Percentiles rank a stretch among this genome's conserved stretches.
Conservation (phyloP, 1,284 basidiomycete species). For the Ceratobasidium sp. region DNA sequence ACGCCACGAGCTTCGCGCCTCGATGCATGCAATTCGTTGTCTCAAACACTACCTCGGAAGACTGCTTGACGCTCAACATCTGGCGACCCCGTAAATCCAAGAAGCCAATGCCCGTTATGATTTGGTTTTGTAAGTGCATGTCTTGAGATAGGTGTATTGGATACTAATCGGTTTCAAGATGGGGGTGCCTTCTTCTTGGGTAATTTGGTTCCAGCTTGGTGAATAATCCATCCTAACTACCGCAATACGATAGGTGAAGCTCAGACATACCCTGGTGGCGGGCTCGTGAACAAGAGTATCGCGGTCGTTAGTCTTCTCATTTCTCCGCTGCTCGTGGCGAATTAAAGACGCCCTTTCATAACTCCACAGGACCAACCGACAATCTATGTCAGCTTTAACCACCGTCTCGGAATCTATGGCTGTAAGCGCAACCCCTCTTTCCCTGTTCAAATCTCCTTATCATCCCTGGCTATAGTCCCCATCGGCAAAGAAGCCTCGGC, state of each 20-base stretch:
- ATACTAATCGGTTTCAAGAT: neutral
- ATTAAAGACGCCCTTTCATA: too few species aligned
- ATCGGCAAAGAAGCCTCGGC: too few species aligned
- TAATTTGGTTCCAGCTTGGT: neutral
- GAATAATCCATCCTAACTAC: too few species aligned
- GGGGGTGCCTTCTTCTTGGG: neutral
- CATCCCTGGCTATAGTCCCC: neutral
- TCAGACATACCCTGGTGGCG: neutral
- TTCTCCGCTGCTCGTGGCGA: too few species aligned
- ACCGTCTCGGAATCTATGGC: neutral
- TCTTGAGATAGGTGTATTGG: neutral
- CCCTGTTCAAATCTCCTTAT: too few species aligned
- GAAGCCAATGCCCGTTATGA: constrained; percentile 19
- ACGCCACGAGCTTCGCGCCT: neutral
- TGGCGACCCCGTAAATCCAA: neutral
- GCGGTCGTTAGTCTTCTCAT: neutral
- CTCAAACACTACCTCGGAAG: neutral
- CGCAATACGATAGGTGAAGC: neutral
- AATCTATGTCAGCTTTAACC: neutral
- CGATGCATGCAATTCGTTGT: neutral
- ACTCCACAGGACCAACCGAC: neutral
- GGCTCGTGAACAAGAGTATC: neutral
- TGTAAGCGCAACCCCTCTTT: neutral
- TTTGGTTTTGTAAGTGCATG: constrained; percentile 17
- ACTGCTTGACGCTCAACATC: neutral